These are phyloP conservation scores for Cladophialophora bantiana DNA, from an alignment of 2,329 filamentous ascomycete species.

Conservation along the genomic window DNA sequence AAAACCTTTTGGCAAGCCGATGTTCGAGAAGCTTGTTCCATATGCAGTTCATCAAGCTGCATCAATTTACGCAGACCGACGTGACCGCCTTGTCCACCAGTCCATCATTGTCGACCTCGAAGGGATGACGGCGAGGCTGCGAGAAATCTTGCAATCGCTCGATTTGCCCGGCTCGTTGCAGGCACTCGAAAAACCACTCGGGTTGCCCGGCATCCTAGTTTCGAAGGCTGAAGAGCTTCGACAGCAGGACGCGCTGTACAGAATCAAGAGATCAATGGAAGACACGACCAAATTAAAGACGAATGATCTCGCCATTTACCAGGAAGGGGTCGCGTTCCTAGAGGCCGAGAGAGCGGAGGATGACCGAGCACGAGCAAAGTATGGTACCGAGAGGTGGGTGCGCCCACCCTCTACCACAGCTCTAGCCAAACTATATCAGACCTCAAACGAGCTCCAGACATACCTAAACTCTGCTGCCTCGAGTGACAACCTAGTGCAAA, in stretches of 20 bases:
- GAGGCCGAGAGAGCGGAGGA: conserved; percentile 85
- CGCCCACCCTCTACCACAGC: conserved; percentile 74
- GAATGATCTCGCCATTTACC: conserved; percentile 77
- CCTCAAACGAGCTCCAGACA: conserved; percentile 79
- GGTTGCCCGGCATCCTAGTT: conserved; percentile 81
- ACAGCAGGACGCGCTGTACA: conserved; percentile 83
- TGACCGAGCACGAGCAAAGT: conserved; percentile 73
- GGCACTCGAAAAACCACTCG: conserved; percentile 91
- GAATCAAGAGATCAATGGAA: conserved; percentile 78
- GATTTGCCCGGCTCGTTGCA: conserved; percentile 92
- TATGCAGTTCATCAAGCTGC: conserved; percentile 95
- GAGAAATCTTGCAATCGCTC: conserved; percentile 78
- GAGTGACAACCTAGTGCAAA: conserved; percentile 73
- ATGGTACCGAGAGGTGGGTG: conserved; percentile 86
- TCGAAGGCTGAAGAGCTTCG: conserved; percentile 94
- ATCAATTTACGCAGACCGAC: conserved; percentile 90
- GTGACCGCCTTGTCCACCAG: conserved; percentile 88
- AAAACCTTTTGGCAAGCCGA: conserved; percentile 78
- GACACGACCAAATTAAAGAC: conserved; percentile 90
- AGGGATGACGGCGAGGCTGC: conserved; percentile 76
- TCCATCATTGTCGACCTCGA: conserved; percentile 87
- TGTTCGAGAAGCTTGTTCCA: conserved; percentile 91
- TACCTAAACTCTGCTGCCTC: conserved; percentile 78
- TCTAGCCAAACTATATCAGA: conserved; percentile 74
- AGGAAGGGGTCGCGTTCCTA: conserved; percentile 81